These are phyloP conservation scores for Rhizopus microsporus DNA, from an alignment of 371 early-diverging fungal genomes.

Conservation along the genomic window DNA sequence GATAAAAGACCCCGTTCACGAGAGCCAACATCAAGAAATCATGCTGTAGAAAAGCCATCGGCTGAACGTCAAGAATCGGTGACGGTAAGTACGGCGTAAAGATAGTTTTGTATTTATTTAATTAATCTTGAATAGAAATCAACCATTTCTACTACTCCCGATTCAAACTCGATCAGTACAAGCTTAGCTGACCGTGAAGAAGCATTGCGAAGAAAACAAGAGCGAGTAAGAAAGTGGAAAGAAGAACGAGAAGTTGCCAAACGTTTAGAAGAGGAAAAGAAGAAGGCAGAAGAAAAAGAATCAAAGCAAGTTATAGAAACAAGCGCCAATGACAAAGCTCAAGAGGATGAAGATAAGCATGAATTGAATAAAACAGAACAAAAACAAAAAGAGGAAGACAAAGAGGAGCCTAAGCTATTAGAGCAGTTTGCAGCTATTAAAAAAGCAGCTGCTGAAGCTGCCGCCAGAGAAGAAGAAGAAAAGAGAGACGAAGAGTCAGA, in stretches of 20 bases:
- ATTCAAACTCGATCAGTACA: not conserved
- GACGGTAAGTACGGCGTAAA: constrained; percentile 10
- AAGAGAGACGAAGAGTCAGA: constrained; percentile 26
- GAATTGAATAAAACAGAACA: constrained; percentile 28
- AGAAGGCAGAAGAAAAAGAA: constrained; percentile 20
- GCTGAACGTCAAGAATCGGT: constrained; percentile 7
- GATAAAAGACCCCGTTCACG: constrained; percentile 41
- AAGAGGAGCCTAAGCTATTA: constrained; percentile 24
- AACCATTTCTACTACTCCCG: not conserved
- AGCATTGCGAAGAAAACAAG: constrained; percentile 65
- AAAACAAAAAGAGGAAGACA: constrained; percentile 43
- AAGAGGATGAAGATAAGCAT: constrained; percentile 20
- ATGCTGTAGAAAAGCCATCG: constrained; percentile 28
- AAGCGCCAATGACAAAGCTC: constrained; percentile 15
- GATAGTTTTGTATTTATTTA: not conserved
- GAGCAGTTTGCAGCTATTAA: constrained; percentile 34
- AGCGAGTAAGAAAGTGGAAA: constrained; percentile 74
- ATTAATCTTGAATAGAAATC: constrained; percentile 3
- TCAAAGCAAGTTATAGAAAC: constrained; percentile 8
- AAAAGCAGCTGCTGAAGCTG: constrained; percentile 27
- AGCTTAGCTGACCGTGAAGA: constrained; percentile 49
- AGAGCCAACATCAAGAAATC: constrained; percentile 41
- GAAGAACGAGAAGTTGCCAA: constrained; percentile 65
- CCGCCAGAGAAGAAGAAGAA: constrained; percentile 17
- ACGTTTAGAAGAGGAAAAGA: constrained; percentile 31